phyloP scores from a whole-genome alignment of 2,329 filamentous ascomycete genomes.

The Paracamarosporium sp. region DNA sequence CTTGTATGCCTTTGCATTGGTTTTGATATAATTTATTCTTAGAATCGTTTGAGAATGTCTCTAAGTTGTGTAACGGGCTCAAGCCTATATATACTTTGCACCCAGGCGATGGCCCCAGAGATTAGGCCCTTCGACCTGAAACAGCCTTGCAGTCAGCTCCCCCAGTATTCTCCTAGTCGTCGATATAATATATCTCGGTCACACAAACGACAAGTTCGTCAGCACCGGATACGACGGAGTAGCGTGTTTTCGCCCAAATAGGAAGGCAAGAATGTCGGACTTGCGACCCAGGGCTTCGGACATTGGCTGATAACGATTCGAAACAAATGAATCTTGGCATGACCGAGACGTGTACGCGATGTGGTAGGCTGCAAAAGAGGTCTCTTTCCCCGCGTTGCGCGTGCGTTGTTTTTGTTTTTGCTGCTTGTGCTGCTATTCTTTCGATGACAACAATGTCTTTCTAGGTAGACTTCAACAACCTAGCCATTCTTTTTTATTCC shows the following conservation, averaged over 20 bases:
- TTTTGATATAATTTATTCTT: no score
- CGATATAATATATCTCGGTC: no score
- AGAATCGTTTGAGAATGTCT: no score
- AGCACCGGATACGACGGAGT: slow-evolving; percentile 2
- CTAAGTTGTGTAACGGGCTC: no score
- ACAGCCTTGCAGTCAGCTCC: no score
- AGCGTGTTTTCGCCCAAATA: background rate
- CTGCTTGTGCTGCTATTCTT: background rate
- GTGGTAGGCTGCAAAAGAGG: background rate
- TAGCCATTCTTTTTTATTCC: background rate
- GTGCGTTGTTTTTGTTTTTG: background rate
- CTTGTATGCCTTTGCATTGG: no score
- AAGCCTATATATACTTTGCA: no score
- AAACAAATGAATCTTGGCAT: background rate
- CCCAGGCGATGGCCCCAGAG: no score
- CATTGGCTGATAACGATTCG: background rate
- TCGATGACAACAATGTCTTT: no score
- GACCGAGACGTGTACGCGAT: background rate
- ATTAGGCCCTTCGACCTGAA: no score
- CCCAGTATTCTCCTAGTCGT: no score
- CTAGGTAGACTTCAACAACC: background rate
- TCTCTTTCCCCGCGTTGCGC: background rate
- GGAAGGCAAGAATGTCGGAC: slow-evolving; percentile 2
- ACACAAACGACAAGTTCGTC: background rate
- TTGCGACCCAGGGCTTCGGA: background rate